Evolutionary conservation across 768 basidiomycete species (phyloP).

Genomic region (Boletus edulis): DNA sequence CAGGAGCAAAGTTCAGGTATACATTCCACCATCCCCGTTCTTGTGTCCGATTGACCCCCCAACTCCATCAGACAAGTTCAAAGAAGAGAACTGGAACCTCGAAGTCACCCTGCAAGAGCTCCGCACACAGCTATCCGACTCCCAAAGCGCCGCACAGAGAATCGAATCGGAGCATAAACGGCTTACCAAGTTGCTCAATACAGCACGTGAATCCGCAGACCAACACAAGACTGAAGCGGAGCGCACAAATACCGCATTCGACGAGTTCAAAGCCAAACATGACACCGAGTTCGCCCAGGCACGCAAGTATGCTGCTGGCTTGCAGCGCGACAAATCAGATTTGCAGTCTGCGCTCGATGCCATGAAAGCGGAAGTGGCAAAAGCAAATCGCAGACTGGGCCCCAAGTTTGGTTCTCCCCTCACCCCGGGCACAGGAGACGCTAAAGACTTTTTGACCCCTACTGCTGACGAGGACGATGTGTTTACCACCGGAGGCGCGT

Average conservation of each 20-base stretch:
- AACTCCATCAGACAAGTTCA: slow-evolving; percentile 72
- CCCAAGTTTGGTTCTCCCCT: slow-evolving; percentile 70
- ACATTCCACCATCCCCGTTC: slow-evolving; percentile 17
- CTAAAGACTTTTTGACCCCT: slow-evolving; percentile 55
- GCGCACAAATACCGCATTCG: slow-evolving; percentile 56
- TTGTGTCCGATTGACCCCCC: background rate
- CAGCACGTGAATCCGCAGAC: slow-evolving; percentile 73
- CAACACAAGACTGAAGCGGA: slow-evolving; percentile 86
- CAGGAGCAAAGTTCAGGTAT: slow-evolving; percentile 81
- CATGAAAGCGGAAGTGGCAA: slow-evolving; percentile 68
- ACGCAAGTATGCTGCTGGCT: slow-evolving; percentile 80
- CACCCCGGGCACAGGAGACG: slow-evolving; percentile 56
- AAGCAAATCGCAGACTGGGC: slow-evolving; percentile 54
- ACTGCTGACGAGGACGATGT: slow-evolving; percentile 59
- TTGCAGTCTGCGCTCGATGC: slow-evolving; percentile 78
- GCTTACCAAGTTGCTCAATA: slow-evolving; percentile 69
- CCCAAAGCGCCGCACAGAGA: slow-evolving; percentile 62
- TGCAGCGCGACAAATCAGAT: slow-evolving; percentile 91
- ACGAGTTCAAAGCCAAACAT: slow-evolving; percentile 84
- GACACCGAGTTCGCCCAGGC: slow-evolving; percentile 94
- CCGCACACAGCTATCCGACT: slow-evolving; percentile 63
- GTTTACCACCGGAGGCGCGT: slow-evolving; percentile 61
- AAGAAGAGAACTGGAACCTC: slow-evolving; percentile 99
- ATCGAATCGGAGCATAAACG: slow-evolving; percentile 84
- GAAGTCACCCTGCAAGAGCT: slow-evolving; percentile 92